Conservation (phyloP, 179 eudicot species). For the Camellia oleifera region DNA sequence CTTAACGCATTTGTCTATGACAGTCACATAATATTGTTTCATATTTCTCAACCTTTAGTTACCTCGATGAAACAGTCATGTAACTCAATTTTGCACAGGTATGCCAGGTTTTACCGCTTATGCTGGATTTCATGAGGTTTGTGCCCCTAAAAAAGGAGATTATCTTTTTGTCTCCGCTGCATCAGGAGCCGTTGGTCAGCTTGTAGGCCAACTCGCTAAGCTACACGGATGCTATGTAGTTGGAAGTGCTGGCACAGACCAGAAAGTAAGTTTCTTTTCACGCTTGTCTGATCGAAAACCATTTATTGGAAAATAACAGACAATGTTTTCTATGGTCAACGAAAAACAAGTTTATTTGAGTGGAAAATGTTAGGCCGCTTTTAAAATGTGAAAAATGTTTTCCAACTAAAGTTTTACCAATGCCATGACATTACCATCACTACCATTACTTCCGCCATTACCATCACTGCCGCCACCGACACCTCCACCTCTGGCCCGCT, state of each 20-base stretch:
- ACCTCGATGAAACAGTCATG: background rate
- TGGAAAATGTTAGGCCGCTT: too few relatives aligned
- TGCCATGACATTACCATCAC: too few relatives aligned
- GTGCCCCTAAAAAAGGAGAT: constrained; percentile 8
- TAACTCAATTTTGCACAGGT: background rate
- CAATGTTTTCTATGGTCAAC: too few relatives aligned
- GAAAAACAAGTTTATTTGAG: too few relatives aligned
- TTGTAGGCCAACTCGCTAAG: constrained; percentile 3
- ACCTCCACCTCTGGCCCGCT: too few relatives aligned
- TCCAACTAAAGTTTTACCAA: too few relatives aligned
- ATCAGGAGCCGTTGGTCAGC: too few relatives aligned
- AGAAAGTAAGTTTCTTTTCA: background rate
- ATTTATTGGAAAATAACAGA: too few relatives aligned
- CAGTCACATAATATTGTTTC: background rate
- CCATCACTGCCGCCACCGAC: too few relatives aligned
- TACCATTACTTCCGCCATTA: too few relatives aligned
- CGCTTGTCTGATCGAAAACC: too few relatives aligned
- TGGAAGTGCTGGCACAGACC: constrained; percentile 5
- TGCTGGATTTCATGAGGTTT: constrained; percentile 10
- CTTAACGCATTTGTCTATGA: background rate
- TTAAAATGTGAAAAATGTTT: too few relatives aligned
- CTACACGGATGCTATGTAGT: constrained; percentile 13
- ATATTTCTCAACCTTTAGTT: background rate
- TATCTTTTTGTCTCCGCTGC: background rate
- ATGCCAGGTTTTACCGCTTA: constrained; percentile 14